Evolutionary conservation across 164 flowering plant species (phyloP), one percentile per base, ranked within the genome.

Genomic region (Macadamia tetraphylla): DNA sequence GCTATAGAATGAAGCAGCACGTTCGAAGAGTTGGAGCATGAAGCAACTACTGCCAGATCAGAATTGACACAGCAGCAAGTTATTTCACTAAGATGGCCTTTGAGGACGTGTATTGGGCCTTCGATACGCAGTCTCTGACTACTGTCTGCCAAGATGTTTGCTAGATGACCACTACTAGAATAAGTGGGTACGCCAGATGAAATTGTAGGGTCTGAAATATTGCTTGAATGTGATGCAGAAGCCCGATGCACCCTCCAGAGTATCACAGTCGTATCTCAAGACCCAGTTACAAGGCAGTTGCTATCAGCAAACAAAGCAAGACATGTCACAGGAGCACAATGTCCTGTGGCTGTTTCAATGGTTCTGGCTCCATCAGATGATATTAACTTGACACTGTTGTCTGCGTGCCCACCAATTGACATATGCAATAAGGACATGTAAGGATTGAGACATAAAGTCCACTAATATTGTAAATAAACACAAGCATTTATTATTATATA

Each of bases 261-360:
- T 70, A 95, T 73, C 61, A 90, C 78, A 9, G 97, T 92, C 29
- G 97, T 72, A 72, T 95, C 99, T 15, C 84, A 88, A 53, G 97
- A 92, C 35, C 99, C 99, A 29, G 91, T 90, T 62, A 95, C 98
- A 64, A 95, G 96, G 74, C 85, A 88, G 71, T 66, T 84, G 87
- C 90, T 81, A 78, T 90, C 92, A 49, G 90, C 83, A 42, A 96
- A 92, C 51, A 90, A 80, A 66, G 94, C 78, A 61, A 95, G 73
- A 81, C 99, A 95, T 66, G 98, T 90, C 42, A 95, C 90, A 5
- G 99, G 98, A 65, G 94, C 99, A 83, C 88, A 95, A 69, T 95
- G 99, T 29, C 83, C 97, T 63, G 67, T 62, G 62, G 99, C 98
- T 66, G 86, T 81, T 81, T 95, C 99, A 64, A 95, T 76, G 58